Conservation (phyloP, 2,329 filamentous ascomycete genomes). For the Pseudovirgaria hyperparasitica region DNA sequence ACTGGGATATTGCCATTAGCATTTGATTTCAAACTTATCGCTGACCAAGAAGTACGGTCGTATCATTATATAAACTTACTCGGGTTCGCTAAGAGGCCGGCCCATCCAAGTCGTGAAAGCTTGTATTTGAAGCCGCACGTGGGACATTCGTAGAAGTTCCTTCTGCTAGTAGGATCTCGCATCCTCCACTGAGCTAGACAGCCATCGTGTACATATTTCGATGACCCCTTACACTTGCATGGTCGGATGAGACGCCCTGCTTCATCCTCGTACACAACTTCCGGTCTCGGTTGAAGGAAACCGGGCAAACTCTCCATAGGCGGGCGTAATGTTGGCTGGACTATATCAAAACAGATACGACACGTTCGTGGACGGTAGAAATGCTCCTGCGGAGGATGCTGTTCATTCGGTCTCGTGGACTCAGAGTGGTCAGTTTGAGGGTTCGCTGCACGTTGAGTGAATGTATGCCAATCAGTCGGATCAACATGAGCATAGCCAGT, state of each 20-base stretch:
- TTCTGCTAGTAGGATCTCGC: constrained; percentile 49
- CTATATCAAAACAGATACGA: constrained; percentile 75
- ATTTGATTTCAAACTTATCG: no score
- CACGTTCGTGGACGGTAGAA: constrained; percentile 65
- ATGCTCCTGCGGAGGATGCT: neutral
- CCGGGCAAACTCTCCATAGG: constrained; percentile 41
- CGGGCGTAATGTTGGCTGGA: constrained; percentile 47
- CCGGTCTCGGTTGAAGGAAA: constrained; percentile 42
- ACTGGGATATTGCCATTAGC: no score
- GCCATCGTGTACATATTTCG: constrained; percentile 86
- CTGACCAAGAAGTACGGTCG: no score
- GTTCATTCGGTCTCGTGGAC: neutral
- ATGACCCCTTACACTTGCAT: constrained; percentile 85
- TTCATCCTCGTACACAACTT: constrained; percentile 59
- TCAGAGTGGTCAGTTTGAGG: constrained; percentile 4
- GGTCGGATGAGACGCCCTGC: constrained; percentile 71
- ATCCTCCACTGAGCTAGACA: constrained; percentile 77
- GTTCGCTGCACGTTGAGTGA: constrained; percentile 1
- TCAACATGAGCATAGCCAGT: no score
- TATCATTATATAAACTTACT: constrained; percentile 23
- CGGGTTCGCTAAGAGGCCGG: constrained; percentile 42
- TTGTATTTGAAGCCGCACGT: constrained; percentile 79
- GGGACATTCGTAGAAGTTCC: constrained; percentile 77
- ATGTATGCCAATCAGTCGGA: no score
- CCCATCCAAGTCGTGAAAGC: constrained; percentile 65